Conservation (phyloP, 352 stramenopile genomes). For the Phytophthora chlamydospora region DNA sequence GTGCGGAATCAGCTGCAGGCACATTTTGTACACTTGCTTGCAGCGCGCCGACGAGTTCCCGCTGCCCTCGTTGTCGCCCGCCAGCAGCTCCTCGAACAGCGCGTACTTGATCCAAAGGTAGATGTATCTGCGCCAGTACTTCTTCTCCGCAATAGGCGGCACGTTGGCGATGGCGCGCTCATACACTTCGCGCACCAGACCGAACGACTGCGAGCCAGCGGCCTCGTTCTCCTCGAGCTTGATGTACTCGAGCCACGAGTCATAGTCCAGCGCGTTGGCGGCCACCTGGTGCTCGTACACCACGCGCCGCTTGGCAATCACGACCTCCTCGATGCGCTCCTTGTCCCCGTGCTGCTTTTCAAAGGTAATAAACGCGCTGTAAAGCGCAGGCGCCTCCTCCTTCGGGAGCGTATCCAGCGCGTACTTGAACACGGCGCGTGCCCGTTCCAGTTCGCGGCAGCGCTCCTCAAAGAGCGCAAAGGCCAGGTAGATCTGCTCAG, state of each 20-base stretch:
- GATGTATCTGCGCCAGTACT: conserved; percentile 98
- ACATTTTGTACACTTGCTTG: conserved; percentile 95
- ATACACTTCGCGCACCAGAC: conserved; percentile 94
- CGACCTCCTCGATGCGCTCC: conserved; percentile 95
- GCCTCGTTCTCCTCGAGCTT: conserved; percentile 96
- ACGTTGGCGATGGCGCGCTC: conserved; percentile 95
- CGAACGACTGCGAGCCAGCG: conserved; percentile 53
- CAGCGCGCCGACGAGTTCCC: conserved; percentile 65
- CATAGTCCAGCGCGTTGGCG: conserved; percentile 95
- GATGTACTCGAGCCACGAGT: conserved; percentile 99
- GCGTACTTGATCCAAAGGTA: conserved; percentile 99
- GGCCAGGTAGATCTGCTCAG: conserved; percentile 89
- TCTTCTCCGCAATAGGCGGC: conserved; percentile 95
- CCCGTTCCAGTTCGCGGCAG: conserved; percentile 93
- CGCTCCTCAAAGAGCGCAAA: conserved; percentile 98
- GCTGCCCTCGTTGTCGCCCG: conserved; percentile 58
- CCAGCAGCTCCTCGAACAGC: conserved; percentile 96
- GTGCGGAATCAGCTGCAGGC: conserved; percentile 94
- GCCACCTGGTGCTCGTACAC: conserved; percentile 95
- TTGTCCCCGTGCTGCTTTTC: conserved; percentile 98
- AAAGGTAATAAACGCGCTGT: conserved; percentile 97
- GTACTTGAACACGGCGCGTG: conserved; percentile 90
- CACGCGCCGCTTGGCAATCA: conserved; percentile 94
- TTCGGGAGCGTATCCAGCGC: conserved; percentile 83
- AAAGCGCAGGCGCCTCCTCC: conserved; percentile 92